Conservation (phyloP, 2,329 filamentous ascomycete species). For the Cyphellophora attinorum region DNA sequence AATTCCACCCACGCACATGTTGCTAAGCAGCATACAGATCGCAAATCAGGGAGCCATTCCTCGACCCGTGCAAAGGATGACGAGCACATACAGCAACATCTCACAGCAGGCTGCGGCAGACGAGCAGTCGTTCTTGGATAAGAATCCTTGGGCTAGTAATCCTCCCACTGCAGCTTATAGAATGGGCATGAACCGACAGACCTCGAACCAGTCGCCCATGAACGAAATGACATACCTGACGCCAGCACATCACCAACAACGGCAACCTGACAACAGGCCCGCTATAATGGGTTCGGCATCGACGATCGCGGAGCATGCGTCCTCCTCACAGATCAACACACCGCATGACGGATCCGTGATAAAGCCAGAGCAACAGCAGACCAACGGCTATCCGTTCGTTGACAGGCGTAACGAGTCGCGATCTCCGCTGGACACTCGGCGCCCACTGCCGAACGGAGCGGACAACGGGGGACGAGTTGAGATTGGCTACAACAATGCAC, state of each 20-base stretch:
- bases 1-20: too few species aligned
- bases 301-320: conserved; percentile 33
- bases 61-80: conserved; percentile 7
- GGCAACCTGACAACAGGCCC: conserved; percentile 31
- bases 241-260: conserved; percentile 34
- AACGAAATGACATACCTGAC: conserved; percentile 27
- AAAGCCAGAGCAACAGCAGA: not conserved
- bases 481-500: too few species aligned
- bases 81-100: conserved; percentile 23
- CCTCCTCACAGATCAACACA: conserved; percentile 34
- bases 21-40: conserved; percentile 7
- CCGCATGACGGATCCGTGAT: conserved; percentile 27
- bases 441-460: conserved; percentile 23
- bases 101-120: conserved; percentile 40
- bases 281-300: conserved; percentile 36
- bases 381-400: not conserved
- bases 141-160: conserved; percentile 78
- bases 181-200: conserved; percentile 19
- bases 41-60: conserved; percentile 7
- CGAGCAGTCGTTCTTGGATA: conserved; percentile 80
- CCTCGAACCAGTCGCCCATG: conserved; percentile 25
- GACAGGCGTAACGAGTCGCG: conserved; percentile 9
- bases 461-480: too few species aligned
- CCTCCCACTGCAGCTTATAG: conserved; percentile 68
- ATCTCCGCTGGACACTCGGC: conserved; percentile 14